Evolutionary conservation across 768 basidiomycete genomes (phyloP).

Genomic region (Astraeus odoratus): DNA sequence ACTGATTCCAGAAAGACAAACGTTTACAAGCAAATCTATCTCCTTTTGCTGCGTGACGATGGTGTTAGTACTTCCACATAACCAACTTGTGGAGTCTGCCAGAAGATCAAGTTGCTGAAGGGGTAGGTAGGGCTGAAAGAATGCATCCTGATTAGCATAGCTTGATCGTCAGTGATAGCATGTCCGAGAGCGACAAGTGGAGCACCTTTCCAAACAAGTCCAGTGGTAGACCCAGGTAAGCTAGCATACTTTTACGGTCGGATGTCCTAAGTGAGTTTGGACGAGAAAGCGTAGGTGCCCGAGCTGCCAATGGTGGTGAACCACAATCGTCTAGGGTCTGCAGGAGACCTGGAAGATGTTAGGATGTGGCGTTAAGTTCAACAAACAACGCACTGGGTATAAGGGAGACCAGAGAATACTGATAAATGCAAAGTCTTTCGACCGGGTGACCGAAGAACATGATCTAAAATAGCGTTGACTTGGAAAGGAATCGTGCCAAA

Average conservation of each 20-base stretch:
- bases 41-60: constrained; percentile 93
- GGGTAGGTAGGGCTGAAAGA: constrained; percentile 97
- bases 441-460: constrained; percentile 98
- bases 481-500: background rate
- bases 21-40: constrained; percentile 87
- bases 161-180: background rate
- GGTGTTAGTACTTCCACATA: constrained; percentile 92
- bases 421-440: constrained; percentile 92
- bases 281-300: constrained; percentile 55
- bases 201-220: constrained; percentile 86
- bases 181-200: background rate
- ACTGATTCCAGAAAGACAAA: constrained; percentile 27
- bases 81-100: constrained; percentile 72
- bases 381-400: constrained; percentile 57
- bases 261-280: constrained; percentile 83
- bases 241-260: constrained; percentile 84
- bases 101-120: constrained; percentile 91
- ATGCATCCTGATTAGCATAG: constrained; percentile 54
- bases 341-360: constrained; percentile 54
- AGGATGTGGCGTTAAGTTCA: constrained; percentile 1
- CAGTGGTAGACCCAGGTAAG: constrained; percentile 89
- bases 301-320: constrained; percentile 65
- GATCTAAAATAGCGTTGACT: constrained; percentile 45
- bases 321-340: constrained; percentile 90
- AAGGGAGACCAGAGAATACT: constrained; percentile 93